Evolutionary conservation across 1,284 basidiomycete genomes (phyloP), one percentile per base, ranked within the genome.

Genomic region (Naganishia cerealis): DNA sequence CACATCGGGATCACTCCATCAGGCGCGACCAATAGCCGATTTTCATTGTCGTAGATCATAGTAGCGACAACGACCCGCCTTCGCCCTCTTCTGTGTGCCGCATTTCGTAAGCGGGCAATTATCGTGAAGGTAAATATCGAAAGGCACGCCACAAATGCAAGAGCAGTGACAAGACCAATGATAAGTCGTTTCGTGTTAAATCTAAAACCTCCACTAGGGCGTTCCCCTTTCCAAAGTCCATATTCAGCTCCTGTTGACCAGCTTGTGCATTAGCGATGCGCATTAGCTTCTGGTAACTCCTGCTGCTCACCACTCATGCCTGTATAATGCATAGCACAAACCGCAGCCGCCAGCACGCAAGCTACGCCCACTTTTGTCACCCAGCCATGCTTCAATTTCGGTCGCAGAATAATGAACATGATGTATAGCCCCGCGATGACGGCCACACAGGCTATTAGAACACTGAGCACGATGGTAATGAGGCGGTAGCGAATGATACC

Each of bases 341-440:
- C 80, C 5, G 80, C 81, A 4, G 75, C 71, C 0, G 78, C 80
- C 38, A 83, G 75, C 29, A 83, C 76, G 46, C 78, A 66, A 1
- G 81, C 81, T 12, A 82, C 80, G 40, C 73, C 73, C 36, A 79
- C 71, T 61, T 81, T 82, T 68, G 80, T 79, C 43, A 75, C 63
- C 78, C 79, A 81, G 8, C 76, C 79, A 68, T 83, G 82, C 72
- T 81, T 77, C 68, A 83, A 77, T 71, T 82, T 82, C 1, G 81
- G 82, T 26, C 81, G 77, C 50, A 83, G 77, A 73, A 82, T 80
- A 75, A 83, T 78, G 73, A 83, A 83, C 76, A 83, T 80, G 73
- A 82, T 80, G 72, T 81, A 83, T 0, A 83, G 78, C 4, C 78
- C 82, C 39, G 79, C 73, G 62, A 79, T 73, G 24, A 82, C 81